Conservation (phyloP, 768 basidiomycete species). For the Auriscalpium microsporum region DNA sequence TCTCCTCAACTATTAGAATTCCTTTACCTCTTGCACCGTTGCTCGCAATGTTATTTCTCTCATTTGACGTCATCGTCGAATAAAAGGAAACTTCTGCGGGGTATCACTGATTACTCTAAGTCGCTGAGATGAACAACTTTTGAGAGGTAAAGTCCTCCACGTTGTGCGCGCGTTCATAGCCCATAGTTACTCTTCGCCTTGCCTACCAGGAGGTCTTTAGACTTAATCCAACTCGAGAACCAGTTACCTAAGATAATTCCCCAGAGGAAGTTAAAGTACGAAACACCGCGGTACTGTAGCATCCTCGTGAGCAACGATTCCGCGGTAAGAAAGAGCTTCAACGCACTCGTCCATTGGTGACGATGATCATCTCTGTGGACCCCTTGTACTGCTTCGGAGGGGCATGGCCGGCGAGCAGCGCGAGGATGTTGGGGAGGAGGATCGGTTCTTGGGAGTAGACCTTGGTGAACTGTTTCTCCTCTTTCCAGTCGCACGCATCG, state of each 20-base stretch:
- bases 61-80: too few relatives aligned
- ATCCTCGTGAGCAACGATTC: not conserved
- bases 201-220: slow-evolving; percentile 6
- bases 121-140: too few relatives aligned
- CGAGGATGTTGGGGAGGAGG: slow-evolving; percentile 41
- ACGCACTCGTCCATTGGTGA: slow-evolving; percentile 16
- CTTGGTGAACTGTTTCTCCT: slow-evolving; percentile 55
- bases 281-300: slow-evolving; percentile 2
- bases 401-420: slow-evolving; percentile 30
- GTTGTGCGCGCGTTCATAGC: too few relatives aligned
- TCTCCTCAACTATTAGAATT: too few relatives aligned
- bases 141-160: too few relatives aligned
- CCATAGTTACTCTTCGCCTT: not conserved
- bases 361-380: slow-evolving; percentile 39
- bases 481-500: slow-evolving; percentile 54
- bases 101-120: too few relatives aligned
- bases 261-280: slow-evolving; percentile 8
- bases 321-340: not conserved
- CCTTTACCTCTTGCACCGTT: too few relatives aligned
- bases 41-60: too few relatives aligned
- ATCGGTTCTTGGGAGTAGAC: slow-evolving; percentile 37
- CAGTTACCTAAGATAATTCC: slow-evolving; percentile 12
- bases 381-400: slow-evolving; percentile 38
- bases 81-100: too few relatives aligned
- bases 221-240: slow-evolving; percentile 11